Conservation (phyloP, 2,329 filamentous ascomycete species). For the Aspergillus ibericus region DNA sequence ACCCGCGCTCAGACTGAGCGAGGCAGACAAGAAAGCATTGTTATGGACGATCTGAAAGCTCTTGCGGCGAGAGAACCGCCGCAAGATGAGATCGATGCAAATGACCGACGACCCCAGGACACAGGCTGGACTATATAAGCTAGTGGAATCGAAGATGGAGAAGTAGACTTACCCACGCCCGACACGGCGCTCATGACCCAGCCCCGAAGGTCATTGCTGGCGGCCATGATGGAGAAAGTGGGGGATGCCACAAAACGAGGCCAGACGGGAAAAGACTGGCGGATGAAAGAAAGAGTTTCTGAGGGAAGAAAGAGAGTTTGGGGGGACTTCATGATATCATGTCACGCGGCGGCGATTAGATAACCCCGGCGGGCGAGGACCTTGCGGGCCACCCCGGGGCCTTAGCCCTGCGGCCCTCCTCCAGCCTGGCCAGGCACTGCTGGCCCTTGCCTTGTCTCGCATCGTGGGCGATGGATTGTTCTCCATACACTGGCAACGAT, state of each 20-base stretch:
- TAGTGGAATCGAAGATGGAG: constrained; percentile 3
- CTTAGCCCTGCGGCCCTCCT: not conserved
- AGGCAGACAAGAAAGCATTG: constrained; percentile 81
- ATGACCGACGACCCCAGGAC: constrained; percentile 79
- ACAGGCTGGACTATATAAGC: constrained; percentile 42
- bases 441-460: not conserved
- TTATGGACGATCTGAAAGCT: constrained; percentile 87
- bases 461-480: too few relatives aligned
- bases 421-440: not conserved
- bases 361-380: not conserved
- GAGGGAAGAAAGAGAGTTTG: not conserved
- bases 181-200: constrained; percentile 88
- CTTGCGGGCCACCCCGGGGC: not conserved
- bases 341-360: constrained; percentile 6
- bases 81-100: constrained; percentile 77
- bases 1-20: constrained; percentile 88
- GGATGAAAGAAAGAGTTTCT: not conserved
- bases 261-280: not conserved
- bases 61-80: constrained; percentile 68
- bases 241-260: not conserved
- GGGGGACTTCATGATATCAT: constrained; percentile 4
- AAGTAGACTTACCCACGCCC: constrained; percentile 63
- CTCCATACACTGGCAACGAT: too few relatives aligned
- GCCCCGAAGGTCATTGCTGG: constrained; percentile 81
- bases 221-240: constrained; percentile 37